phyloP scores from a whole-genome alignment of 768 basidiomycete genomes.

The Hortiboletus campestris region DNA sequence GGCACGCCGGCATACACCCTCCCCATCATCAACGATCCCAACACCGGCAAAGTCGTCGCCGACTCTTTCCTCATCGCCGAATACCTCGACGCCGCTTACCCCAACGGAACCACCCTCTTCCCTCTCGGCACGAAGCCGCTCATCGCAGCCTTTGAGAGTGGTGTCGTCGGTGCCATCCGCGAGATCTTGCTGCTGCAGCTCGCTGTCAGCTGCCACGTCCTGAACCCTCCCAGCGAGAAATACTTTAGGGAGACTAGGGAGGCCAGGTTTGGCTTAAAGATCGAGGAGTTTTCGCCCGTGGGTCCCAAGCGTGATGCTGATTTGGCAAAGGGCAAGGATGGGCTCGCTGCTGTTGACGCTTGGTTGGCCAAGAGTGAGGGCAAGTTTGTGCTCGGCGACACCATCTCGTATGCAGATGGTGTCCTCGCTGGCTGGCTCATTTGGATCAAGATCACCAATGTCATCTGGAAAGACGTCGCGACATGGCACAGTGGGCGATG shows the following conservation, averaged over 20 bases:
- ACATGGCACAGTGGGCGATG: slow-evolving; percentile 41
- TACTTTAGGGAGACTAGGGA: slow-evolving; percentile 39
- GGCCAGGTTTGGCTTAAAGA: slow-evolving; percentile 28
- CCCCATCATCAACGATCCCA: slow-evolving; percentile 42
- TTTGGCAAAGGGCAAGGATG: slow-evolving; percentile 29
- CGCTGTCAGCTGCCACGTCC: slow-evolving; percentile 1
- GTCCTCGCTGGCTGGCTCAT: slow-evolving; percentile 33
- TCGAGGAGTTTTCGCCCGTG: slow-evolving; percentile 36
- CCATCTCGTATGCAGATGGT: slow-evolving; percentile 36
- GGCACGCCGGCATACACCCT: slow-evolving; percentile 37
- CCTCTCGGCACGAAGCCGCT: slow-evolving; percentile 40
- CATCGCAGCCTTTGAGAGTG: slow-evolving; percentile 37
- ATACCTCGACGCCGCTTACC: slow-evolving; percentile 46
- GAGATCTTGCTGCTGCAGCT: slow-evolving; percentile 16
- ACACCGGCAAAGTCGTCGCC: slow-evolving; percentile 32
- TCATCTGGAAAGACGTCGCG: slow-evolving; percentile 34
- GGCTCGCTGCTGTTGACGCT: slow-evolving; percentile 22
- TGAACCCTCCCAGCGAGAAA: slow-evolving; percentile 29
- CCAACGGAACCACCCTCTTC: slow-evolving; percentile 38
- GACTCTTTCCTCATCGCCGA: slow-evolving; percentile 45
- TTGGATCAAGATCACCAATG: slow-evolving; percentile 34
- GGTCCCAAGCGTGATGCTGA: slow-evolving; percentile 25
- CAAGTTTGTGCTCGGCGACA: slow-evolving; percentile 36
- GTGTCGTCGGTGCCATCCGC: slow-evolving; percentile 11
- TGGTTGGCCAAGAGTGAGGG: slow-evolving; percentile 32